Evolutionary conservation across 1,284 basidiomycete genomes (phyloP), one percentile per base, ranked within the genome.

Genomic region (Puccinia coronata): DNA sequence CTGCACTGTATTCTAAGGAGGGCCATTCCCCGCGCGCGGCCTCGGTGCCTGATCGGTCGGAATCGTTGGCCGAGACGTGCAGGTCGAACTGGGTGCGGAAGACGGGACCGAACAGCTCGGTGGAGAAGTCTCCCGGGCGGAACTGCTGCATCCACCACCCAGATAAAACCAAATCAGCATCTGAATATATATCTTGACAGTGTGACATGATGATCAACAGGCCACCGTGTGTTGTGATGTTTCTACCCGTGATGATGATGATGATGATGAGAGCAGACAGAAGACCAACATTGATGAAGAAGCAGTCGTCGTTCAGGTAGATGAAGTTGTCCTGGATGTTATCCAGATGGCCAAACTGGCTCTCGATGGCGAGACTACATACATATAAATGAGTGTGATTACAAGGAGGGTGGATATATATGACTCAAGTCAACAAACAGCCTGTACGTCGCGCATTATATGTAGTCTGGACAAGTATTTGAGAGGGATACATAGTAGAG

Each of bases 291-390:
- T 69, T 71, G 25, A 80, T 43, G 51, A 80, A 61, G 53, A 80
- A 80, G 53, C 55, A 70, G 61, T 80, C 78, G 53, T 80, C 78
- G 49, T 80, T 80, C 18, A 80, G 25, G 53, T 80, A 80, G 23
- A 80, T 18, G n/a, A 80, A 34, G 23, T 67, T 72, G 23, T 80
- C 20, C 2, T 43, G 36, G n/a, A 80, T 70, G 11, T 31, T 49
- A 2, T 36, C 23, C 6, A 61, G 39, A 80, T 80, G 67, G 31
- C 51, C 63, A n/a, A 80, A 59, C 51, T 80, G 78, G 34, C 51
- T 59, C 72, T 80, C 78, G 23, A 80, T 80, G 5, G 78, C 78
- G 41, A 80, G 36, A 34, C 78, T 80, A n/a, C 3, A 16, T 16
- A 59, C 0, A 65, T 36, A 51, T 5, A 74, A 36, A 39, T 39